Conservation (phyloP, 352 stramenopile species). For the Globisporangium acanthophoron region DNA sequence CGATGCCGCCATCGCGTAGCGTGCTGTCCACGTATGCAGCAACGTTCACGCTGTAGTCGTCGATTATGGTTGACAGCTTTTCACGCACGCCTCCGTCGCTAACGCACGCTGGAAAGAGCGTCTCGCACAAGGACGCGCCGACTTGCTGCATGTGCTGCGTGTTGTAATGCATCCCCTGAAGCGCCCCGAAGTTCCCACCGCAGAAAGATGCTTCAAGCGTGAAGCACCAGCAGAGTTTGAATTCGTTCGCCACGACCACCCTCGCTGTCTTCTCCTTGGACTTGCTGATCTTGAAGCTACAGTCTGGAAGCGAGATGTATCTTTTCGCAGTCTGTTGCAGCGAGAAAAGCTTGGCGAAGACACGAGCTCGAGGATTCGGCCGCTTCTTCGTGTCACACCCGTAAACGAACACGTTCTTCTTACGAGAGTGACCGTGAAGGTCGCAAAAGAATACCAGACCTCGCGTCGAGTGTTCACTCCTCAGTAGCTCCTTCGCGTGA, state of each 20-base stretch:
- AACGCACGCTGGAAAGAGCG: slow-evolving; percentile 37
- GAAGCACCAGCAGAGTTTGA: slow-evolving; percentile 74
- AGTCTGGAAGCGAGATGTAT: slow-evolving; percentile 61
- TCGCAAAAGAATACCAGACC: slow-evolving; percentile 86
- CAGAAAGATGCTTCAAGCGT: slow-evolving; percentile 88
- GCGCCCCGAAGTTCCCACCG: slow-evolving; percentile 61
- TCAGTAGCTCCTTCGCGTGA: slow-evolving; percentile 79
- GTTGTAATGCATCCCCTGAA: slow-evolving; percentile 65
- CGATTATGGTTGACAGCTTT: slow-evolving; percentile 18
- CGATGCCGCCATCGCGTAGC: slow-evolving; percentile 28
- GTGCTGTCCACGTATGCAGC: slow-evolving; percentile 28
- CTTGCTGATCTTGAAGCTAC: slow-evolving; percentile 78
- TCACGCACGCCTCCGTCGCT: slow-evolving; percentile 29
- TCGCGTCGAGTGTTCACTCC: slow-evolving; percentile 34
- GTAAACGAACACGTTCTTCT: slow-evolving; percentile 95
- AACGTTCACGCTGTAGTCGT: slow-evolving; percentile 32
- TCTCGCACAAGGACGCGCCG: slow-evolving; percentile 41
- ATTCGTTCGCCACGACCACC: slow-evolving; percentile 76
- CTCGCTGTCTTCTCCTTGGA: slow-evolving; percentile 78
- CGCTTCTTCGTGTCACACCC: slow-evolving; percentile 89
- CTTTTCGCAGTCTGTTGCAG: slow-evolving; percentile 59
- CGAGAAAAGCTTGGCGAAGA: slow-evolving; percentile 70
- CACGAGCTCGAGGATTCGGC: slow-evolving; percentile 59
- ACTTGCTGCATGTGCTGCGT: slow-evolving; percentile 46
- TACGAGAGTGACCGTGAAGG: slow-evolving; percentile 90